A percentile compares a stretch with the other conserved stretches of the same genome.
These are phyloP conservation scores for Fistulinella prunicolor DNA, from an alignment of 768 basidiomycete species.

Conservation along the genomic window DNA sequence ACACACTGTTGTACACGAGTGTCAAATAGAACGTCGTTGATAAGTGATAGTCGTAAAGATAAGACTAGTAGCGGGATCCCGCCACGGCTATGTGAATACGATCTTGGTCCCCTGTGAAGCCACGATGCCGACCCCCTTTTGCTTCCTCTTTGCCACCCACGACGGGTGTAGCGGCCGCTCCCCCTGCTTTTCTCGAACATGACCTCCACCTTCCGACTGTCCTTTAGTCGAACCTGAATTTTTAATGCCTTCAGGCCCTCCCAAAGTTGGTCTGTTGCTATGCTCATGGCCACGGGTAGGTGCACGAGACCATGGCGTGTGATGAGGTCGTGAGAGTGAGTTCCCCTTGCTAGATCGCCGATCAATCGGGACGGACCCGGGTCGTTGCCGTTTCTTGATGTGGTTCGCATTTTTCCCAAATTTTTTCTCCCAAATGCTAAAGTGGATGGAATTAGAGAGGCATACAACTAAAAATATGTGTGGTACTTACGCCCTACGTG, in stretches of 20 bases:
- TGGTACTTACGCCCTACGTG: constrained; percentile 83
- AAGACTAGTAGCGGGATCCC: background rate
- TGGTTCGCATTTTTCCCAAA: constrained; percentile 91
- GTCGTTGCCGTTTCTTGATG: constrained; percentile 57
- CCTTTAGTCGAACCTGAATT: background rate
- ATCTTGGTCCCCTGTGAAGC: constrained; percentile 86
- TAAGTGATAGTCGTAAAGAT: background rate
- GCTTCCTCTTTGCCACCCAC: constrained; percentile 90
- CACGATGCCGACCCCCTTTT: constrained; percentile 62
- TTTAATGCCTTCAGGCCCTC: background rate
- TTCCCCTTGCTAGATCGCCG: constrained; percentile 17
- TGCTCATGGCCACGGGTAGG: background rate
- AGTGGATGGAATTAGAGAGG: constrained; percentile 2
- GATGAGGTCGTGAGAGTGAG: background rate
- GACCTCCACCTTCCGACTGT: background rate
- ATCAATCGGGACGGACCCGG: constrained; percentile 13
- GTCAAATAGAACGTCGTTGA: background rate
- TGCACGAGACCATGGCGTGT: background rate
- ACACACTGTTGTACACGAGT: background rate
- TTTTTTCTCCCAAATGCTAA: constrained; percentile 97
- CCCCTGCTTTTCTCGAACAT: constrained; percentile 5
- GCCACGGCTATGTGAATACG: constrained; percentile 39
- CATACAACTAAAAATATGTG: background rate
- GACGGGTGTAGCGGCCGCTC: constrained; percentile 75
- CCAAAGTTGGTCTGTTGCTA: background rate